A percentile compares a stretch with the other conserved stretches of the same genome.
Conservation (phyloP, 768 basidiomycete species). For the Daedaleopsis sinensis region DNA sequence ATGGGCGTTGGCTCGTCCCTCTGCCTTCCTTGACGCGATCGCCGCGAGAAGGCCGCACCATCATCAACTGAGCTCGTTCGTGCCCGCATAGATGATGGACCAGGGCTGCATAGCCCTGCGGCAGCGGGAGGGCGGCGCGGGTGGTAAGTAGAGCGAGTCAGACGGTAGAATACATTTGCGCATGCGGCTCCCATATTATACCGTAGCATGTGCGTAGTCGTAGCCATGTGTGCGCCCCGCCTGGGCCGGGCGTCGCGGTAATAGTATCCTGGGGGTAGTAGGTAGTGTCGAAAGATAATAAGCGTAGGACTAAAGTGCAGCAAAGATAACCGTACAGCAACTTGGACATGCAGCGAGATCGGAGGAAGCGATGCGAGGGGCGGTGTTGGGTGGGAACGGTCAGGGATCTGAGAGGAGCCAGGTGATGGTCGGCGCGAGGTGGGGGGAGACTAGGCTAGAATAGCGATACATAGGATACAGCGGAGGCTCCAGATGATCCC, state of each 20-base stretch:
- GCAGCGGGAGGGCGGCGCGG: not conserved
- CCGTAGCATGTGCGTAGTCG: not conserved
- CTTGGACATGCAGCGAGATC: constrained; percentile 9
- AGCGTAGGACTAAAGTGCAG: constrained; percentile 12
- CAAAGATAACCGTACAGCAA: constrained; percentile 16
- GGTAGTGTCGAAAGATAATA: constrained; percentile 5
- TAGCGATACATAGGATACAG: constrained; percentile 22
- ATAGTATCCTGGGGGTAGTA: not conserved
- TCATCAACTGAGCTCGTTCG: too few relatives aligned
- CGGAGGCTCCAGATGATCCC: constrained; percentile 12
- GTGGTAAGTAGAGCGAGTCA: not conserved
- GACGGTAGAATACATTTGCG: constrained; percentile 1
- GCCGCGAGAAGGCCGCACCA: too few relatives aligned
- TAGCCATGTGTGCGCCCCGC: not conserved
- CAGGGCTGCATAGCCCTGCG: too few relatives aligned
- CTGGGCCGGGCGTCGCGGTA: not conserved
- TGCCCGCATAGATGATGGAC: too few relatives aligned
- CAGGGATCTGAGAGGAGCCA: not conserved
- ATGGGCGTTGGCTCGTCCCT: too few relatives aligned
- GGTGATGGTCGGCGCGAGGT: not conserved
- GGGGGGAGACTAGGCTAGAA: constrained; percentile 3
- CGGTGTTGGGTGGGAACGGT: not conserved
- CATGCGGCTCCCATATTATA: not conserved
- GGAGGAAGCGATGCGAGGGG: not conserved
- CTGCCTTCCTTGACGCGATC: too few relatives aligned